Base-by-base conservation (phyloP, 495 filamentous ascomycete genomes). In the Aspergillus bridgeri region DNA sequence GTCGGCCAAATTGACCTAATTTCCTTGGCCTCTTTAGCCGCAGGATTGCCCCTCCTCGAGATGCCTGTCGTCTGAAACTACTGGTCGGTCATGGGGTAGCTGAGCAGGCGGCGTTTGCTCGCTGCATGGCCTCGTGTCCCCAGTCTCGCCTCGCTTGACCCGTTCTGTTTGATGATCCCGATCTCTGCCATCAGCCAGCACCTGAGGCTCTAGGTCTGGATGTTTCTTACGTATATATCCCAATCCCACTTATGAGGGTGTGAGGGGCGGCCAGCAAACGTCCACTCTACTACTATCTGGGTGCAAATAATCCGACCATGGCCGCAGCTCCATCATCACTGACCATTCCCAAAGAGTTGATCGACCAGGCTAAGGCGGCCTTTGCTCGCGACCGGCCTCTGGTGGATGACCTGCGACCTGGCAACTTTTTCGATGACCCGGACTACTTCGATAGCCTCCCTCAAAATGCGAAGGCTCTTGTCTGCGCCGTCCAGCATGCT, bases 381-480 rank as follows among this genome's bases (percentile, higher is more conserved):
- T 54, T 54, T 45, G 38, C 38, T 18, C 52, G 52, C 13, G 52
- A 54, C 27, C 33, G n/a, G 22, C 52, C 52, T 2, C 22, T 54
- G 5, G 24, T 23, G 13, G 23, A 44, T 23, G 52, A 54, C 18
- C 42, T 54, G 3, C 52, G 21, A 15, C 52, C 38, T 5, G 52
- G 52, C 18, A 24, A 20, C 15, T 54, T 54, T 22, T 54, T 54
- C 22, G 52, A 44, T n/a, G 42, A 54, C 23, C 52, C 52, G n/a
- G n/a, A 44, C 7, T 54, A 47, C 20, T 23, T 54, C 15, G 52
- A 54, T 3, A 29, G 42, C 23, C n/a, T 54, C 15, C n/a, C 52
- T 5, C 21, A 23, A 24, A 3, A 17, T 6, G 42, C 52, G 15
- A 54, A 54, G 15, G 6, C 43, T 25, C 52, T 54, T 19, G 42